Conservation (phyloP, 148 eudicot genomes). For the Persicaria tinctoria region DNA sequence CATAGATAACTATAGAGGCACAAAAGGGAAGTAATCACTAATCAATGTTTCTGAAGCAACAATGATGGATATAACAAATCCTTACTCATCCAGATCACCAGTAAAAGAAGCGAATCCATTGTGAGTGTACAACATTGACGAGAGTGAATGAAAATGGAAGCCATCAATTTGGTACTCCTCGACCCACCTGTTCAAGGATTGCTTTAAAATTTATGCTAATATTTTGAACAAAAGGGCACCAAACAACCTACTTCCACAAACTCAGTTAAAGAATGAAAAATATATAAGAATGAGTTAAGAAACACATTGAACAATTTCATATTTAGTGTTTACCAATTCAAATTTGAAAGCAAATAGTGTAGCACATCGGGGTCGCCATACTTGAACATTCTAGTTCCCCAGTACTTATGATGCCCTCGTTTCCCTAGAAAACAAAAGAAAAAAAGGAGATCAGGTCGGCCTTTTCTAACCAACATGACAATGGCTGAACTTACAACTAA, state of each 20-base stretch:
- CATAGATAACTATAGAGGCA: neutral
- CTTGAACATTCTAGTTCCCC: conserved; percentile 99
- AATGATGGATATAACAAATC: neutral
- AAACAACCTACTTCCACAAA: neutral
- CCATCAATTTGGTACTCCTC: conserved; percentile 91
- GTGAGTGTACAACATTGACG: conserved; percentile 97
- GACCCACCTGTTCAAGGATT: conserved; percentile 76
- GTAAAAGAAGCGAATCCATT: conserved; percentile 90
- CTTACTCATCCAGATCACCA: conserved; percentile 95
- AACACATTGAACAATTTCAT: neutral
- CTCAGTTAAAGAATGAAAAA: neutral
- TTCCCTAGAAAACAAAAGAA: conserved; percentile 51
- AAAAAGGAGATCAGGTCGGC: neutral
- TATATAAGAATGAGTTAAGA: neutral
- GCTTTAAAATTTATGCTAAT: conserved; percentile 15
- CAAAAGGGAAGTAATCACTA: neutral
- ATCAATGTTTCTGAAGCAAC: neutral
- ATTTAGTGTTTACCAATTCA: conserved; percentile 63
- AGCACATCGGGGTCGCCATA: conserved; percentile 90
- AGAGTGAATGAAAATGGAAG: conserved; percentile 86
- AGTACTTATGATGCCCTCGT: conserved; percentile 89
- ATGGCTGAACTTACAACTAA: neutral
- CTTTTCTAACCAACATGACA: neutral
- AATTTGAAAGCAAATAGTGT: conserved; percentile 88
- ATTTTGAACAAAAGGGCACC: neutral